A percentile compares a stretch with the other conserved stretches of the same genome.
Conservation (phyloP, 495 filamentous ascomycete genomes). For the Lasiosphaeria ovina region DNA sequence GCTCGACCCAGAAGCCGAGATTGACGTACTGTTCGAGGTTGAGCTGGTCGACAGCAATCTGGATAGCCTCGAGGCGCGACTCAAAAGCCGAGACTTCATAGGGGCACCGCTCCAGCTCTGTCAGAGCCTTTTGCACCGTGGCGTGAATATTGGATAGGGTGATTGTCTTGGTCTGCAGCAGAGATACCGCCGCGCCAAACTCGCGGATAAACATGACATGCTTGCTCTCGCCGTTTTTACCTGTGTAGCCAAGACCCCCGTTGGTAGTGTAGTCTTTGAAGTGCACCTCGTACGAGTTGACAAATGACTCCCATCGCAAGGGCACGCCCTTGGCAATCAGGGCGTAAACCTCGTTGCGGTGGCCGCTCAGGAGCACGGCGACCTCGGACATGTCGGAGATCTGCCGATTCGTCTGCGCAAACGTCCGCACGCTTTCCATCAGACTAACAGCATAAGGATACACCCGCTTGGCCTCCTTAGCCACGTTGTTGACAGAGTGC, state of each 20-base stretch:
- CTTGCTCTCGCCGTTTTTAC: constrained; percentile 73
- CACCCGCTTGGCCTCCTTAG: constrained; percentile 93
- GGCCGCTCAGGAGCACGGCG: constrained; percentile 80
- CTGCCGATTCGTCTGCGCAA: constrained; percentile 77
- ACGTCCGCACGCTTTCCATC: constrained; percentile 94
- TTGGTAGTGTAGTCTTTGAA: constrained; percentile 61
- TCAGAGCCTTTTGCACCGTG: constrained; percentile 77
- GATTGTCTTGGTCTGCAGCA: constrained; percentile 81
- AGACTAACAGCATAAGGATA: constrained; percentile 96
- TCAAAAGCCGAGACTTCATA: constrained; percentile 77
- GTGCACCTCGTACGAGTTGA: constrained; percentile 91
- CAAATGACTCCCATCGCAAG: constrained; percentile 93
- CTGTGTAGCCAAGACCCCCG: constrained; percentile 57
- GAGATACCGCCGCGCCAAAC: constrained; percentile 78
- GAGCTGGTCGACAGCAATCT: constrained; percentile 87
- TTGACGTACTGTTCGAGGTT: constrained; percentile 96
- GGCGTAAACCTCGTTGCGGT: constrained; percentile 79
- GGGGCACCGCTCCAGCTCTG: constrained; percentile 79
- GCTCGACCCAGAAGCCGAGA: constrained; percentile 78
- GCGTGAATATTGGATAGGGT: constrained; percentile 74
- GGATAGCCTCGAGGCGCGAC: constrained; percentile 75
- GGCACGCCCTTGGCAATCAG: constrained; percentile 83
- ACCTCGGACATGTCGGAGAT: constrained; percentile 83
- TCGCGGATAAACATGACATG: constrained; percentile 95
- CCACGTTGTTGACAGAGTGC: constrained; percentile 88